These are phyloP conservation scores for Nothomitra cinnamomea DNA, from an alignment of 2,329 filamentous ascomycete species.

Conservation along the genomic window DNA sequence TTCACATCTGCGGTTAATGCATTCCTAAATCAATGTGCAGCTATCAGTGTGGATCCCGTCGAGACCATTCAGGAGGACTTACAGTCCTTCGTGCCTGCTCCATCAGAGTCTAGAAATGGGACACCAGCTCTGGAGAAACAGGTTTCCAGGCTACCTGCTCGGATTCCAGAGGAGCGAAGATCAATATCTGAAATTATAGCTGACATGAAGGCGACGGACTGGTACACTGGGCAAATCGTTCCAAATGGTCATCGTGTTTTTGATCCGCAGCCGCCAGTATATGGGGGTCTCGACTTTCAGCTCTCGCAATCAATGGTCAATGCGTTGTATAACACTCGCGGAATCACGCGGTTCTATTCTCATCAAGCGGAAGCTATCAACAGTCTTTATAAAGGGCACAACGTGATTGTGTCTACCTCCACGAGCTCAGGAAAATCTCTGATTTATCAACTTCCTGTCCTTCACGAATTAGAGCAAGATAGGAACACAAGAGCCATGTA, in stretches of 20 bases:
- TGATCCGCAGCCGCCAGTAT: conserved; percentile 64
- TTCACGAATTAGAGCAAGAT: conserved; percentile 72
- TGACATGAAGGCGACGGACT: conserved; percentile 65
- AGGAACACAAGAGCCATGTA: conserved; percentile 73
- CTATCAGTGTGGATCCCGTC: conserved; percentile 48
- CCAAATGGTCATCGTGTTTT: conserved; percentile 85
- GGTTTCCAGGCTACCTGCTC: conserved; percentile 23
- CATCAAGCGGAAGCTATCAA: conserved; percentile 95
- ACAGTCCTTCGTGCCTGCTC: conserved; percentile 42
- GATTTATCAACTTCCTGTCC: conserved; percentile 91
- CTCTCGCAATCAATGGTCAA: conserved; percentile 90
- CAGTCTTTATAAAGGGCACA: conserved; percentile 58
- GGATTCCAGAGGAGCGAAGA: conserved; percentile 66
- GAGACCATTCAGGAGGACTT: conserved; percentile 42
- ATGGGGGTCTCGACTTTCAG: conserved; percentile 68
- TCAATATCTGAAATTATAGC: conserved; percentile 68
- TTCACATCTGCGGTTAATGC: conserved; percentile 60
- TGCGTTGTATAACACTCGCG: conserved; percentile 79
- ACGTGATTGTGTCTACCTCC: conserved; percentile 87
- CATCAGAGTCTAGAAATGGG: neutral
- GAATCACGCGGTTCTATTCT: conserved; percentile 71
- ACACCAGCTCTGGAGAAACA: conserved; percentile 16
- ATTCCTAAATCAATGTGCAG: conserved; percentile 60
- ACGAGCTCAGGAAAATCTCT: conserved; percentile 94
- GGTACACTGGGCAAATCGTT: conserved; percentile 88